Base-by-base conservation (phyloP, 2,329 filamentous ascomycete species). In the Hypoxylon sp. region DNA sequence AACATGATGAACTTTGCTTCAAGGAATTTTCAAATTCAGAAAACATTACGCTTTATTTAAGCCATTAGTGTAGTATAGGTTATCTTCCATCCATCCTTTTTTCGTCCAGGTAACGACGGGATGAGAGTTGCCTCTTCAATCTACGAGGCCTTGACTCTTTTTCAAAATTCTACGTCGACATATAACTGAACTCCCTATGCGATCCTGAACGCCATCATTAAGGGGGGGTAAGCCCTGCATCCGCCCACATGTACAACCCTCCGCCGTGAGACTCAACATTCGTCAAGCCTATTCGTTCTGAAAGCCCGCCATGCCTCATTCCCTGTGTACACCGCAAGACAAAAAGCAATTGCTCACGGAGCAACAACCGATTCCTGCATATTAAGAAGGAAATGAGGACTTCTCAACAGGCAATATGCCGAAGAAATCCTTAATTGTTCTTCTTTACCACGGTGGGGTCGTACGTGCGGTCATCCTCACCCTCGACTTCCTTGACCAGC, bases 401-500 rank as follows among this genome's bases (percentile, higher is more conserved):
- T 14, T 39, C 54, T 26, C 6, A 22, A 57, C 8, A 61, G 22
- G 6, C 31, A 33, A 44, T 14, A 22, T 19, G 1, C 11, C 24
- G 31, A 51, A 42, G 11, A 59, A 31, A 22, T 59, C 26, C 53
- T 70, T 78, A 82, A 60, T 79, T 79, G 59, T 76, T 81, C 82
- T 87, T 87, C 81, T 87, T 87, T 29, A 76, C 78, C 6, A 73
- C 75, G n/a, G 39, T 47, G 3, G 76, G 66, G 17, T 79, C 77
- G 73, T 88, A 88, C 5, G 79, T 81, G 47, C 86, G 83, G 71
- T 86, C 85, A 65, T 88, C 86, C n/a, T 73, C 71, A 52, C 85
- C 86, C 76, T 88, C 86, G 46, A 97, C 92, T 76, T 93, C 87
- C 79, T 90, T 86, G 64, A 94, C 88, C 71, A 94, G 90, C 74